Conservation (phyloP, 2,329 filamentous ascomycete species). For the Microcyclosporella mali region DNA sequence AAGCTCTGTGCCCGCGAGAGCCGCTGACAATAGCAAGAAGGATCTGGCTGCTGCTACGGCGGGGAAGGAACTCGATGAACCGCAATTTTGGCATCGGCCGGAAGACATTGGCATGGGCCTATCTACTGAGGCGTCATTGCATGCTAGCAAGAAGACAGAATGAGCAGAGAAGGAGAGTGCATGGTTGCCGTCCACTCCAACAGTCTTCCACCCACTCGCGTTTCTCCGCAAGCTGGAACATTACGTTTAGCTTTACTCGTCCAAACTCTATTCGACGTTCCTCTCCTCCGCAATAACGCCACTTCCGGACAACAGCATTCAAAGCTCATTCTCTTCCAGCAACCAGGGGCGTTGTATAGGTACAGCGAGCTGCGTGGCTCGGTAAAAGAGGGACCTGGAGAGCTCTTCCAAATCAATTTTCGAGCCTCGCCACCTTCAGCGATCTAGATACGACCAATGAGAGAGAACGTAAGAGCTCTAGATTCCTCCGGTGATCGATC, state of each 20-base stretch:
- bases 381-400: background rate
- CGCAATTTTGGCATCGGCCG: slow-evolving; percentile 6
- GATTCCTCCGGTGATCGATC: slow-evolving; percentile 7
- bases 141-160: slow-evolving; percentile 1
- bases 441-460: background rate
- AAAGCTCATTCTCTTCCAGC: no score
- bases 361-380: slow-evolving; percentile 4
- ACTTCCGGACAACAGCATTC: no score
- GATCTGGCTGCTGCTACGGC: slow-evolving; percentile 6
- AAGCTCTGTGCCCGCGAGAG: background rate
- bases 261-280: no score
- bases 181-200: no score
- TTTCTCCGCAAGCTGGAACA: background rate
- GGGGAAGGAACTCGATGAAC: slow-evolving; percentile 5
- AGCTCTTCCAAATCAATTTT: slow-evolving; percentile 17
- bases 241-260: background rate
- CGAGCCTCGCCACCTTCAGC: slow-evolving; percentile 6
- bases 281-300: no score
- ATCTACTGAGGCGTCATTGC: slow-evolving; percentile 3
- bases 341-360: background rate
- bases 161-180: background rate
- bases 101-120: slow-evolving; percentile 7
- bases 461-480: slow-evolving; percentile 6
- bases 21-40: slow-evolving; percentile 1
- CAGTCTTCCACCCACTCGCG: no score